Evolutionary conservation across 352 stramenopile species (phyloP).

Genomic region (Globisporangium megalacanthum): DNA sequence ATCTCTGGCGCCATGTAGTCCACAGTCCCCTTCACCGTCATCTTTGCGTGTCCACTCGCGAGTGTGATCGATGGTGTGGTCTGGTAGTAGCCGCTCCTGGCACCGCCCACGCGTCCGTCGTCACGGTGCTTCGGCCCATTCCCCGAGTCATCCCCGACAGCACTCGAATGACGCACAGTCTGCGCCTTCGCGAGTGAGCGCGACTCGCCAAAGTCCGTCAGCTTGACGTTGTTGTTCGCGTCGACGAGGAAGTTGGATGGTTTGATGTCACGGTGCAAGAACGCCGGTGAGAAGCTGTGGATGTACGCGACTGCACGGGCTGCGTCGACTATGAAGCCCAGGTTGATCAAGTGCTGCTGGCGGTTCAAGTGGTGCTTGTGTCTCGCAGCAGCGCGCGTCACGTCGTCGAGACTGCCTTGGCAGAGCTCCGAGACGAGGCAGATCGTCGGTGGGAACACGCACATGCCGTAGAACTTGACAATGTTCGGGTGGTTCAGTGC

Average conservation of each 20-base stretch:
- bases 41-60: not conserved
- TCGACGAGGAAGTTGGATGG: constrained; percentile 62
- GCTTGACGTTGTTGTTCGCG: not conserved
- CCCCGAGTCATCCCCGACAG: not conserved
- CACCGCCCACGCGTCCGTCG: not conserved
- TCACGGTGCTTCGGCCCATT: not conserved
- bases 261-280: constrained; percentile 53
- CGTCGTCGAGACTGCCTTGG: constrained; percentile 31
- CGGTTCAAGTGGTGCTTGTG: constrained; percentile 6
- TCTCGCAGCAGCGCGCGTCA: constrained; percentile 3
- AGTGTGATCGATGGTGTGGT: not conserved
- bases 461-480: constrained; percentile 82
- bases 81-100: not conserved
- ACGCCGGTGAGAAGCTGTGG: constrained; percentile 44
- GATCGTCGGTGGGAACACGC: constrained; percentile 50
- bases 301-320: constrained; percentile 37
- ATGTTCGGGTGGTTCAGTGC: constrained; percentile 52
- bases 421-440: constrained; percentile 51
- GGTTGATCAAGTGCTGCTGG: constrained; percentile 25
- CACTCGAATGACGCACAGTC: not conserved
- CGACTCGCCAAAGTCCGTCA: constrained; percentile 29
- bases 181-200: constrained; percentile 17
- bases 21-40: constrained; percentile 25
- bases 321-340: constrained; percentile 42
- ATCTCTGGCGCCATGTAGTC: constrained; percentile 62